Evolutionary conservation across 2,329 filamentous ascomycete species (phyloP).

Genomic region (Curvularia lunata): DNA sequence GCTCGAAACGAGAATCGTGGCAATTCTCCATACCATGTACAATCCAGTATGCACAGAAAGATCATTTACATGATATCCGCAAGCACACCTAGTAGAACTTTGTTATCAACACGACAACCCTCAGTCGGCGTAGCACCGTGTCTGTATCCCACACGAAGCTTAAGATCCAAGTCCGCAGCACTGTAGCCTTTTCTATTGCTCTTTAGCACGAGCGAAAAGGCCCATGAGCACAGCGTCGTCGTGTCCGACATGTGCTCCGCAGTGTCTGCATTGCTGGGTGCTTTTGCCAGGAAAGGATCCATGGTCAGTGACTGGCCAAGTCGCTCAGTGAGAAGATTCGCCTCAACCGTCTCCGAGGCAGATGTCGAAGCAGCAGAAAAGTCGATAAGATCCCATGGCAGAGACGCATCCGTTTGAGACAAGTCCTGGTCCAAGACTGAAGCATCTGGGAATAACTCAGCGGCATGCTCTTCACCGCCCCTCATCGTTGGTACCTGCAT

Average conservation of each 20-base stretch:
- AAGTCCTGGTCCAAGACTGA: neutral
- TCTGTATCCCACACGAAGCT: constrained; percentile 25
- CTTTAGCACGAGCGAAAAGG: constrained; percentile 25
- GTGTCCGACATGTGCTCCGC: constrained; percentile 16
- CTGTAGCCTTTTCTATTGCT: constrained; percentile 22
- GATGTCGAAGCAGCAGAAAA: neutral
- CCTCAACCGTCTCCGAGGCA: neutral
- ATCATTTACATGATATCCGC: constrained; percentile 16
- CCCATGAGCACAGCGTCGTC: constrained; percentile 26
- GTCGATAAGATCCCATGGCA: neutral
- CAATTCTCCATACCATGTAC: too few species aligned
- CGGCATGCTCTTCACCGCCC: neutral
- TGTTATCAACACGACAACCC: constrained; percentile 25
- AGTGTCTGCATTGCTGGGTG: constrained; percentile 7
- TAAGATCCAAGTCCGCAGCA: constrained; percentile 21
- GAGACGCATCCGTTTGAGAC: neutral
- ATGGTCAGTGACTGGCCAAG: neutral
- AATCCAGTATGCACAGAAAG: too few species aligned
- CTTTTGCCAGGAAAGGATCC: constrained; percentile 5
- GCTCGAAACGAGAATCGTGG: too few species aligned
- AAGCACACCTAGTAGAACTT: constrained; percentile 24
- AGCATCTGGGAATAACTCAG: neutral
- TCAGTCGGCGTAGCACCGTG: constrained; percentile 12
- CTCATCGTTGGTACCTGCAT: neutral
- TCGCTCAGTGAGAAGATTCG: neutral